Base-by-base conservation (phyloP, 192 early-diverging fungal species). In the Backusella tarrabulga region DNA sequence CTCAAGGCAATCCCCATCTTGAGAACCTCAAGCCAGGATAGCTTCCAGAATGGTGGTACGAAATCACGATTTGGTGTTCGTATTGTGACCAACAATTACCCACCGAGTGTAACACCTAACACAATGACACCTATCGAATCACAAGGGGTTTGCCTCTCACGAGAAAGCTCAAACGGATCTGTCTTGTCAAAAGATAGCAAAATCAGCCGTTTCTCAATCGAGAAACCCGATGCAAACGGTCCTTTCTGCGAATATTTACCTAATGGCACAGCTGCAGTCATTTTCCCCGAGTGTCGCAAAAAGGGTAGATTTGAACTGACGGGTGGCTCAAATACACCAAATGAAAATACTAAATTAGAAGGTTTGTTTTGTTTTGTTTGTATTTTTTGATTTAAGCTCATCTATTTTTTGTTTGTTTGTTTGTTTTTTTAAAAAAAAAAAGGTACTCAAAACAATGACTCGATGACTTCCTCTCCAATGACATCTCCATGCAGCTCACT, bases 291-390 rank as follows among this genome's bases (percentile, higher is more conserved):
- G 46, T 83, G 54, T 19, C 69, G 78, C 29, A 83, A 83, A 34
- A 74, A 75, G 3, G 82, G 82, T n/a, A 68, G 82, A 40, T 83
- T 83, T 78, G 82, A 83, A 68, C 56, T 82, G 68, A 80, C 79
- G 4, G 68, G 74, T 52, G 74, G 79, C 6, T 38, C 26, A 29
- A 34, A 63, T 11, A 63, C 26, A 63, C 56, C 56, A 63, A 63
- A 63, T 63, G 56, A 63, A 63, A 63, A 63, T 63, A 29, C 11
- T 14, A 63, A 63, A 63, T n/a, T 29, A 1, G 56, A 63, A 21
- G 67, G 46, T 21, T 66, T 11, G 56, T 63, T 12, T 21, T 54
- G 4, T 41, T 26, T 7, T 5, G 11, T 46, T 50, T n/a, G 8
- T 42, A 41, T 36, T 70, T 41, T 41, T 42, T 71, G 38, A 15